Conservation (phyloP, 1,284 basidiomycete genomes). For the Fomitiporia mediterranea region DNA sequence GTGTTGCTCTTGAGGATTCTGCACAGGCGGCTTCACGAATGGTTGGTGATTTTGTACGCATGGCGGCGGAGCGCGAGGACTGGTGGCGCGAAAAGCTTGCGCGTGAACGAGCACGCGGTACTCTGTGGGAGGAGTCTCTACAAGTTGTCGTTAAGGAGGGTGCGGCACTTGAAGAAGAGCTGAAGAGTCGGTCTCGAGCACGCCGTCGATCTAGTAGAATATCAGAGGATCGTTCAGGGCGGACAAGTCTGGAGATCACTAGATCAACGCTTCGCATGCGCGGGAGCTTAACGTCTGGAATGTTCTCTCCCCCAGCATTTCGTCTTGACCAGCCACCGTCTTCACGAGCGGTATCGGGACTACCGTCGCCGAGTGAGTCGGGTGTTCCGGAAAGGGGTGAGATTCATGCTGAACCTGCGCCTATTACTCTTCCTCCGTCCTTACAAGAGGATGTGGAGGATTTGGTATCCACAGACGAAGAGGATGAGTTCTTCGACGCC, state of each 20-base stretch:
- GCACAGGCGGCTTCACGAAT: slow-evolving; percentile 55
- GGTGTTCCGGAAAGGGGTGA: slow-evolving; percentile 1
- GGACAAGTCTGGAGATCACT: slow-evolving; percentile 1
- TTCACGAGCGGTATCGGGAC: not conserved
- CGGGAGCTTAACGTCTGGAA: not conserved
- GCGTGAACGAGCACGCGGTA: slow-evolving; percentile 60
- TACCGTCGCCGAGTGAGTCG: not conserved
- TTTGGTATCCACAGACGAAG: slow-evolving; percentile 72
- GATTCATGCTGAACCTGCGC: slow-evolving; percentile 13
- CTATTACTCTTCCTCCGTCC: slow-evolving; percentile 8
- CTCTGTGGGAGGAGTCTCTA: slow-evolving; percentile 92
- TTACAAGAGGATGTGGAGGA: slow-evolving; percentile 33
- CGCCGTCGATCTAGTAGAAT: slow-evolving; percentile 55
- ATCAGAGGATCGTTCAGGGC: not conserved
- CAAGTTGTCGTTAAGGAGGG: slow-evolving; percentile 84
- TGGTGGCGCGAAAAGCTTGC: slow-evolving; percentile 67
- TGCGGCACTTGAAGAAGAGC: slow-evolving; percentile 78
- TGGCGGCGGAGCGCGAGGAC: slow-evolving; percentile 77
- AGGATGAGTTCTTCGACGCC: slow-evolving; percentile 98
- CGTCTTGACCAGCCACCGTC: slow-evolving; percentile 12
- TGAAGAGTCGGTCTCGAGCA: slow-evolving; percentile 43
- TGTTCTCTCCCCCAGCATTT: not conserved
- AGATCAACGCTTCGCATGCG: slow-evolving; percentile 12
- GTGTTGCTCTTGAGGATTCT: slow-evolving; percentile 60
- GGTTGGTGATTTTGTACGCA: slow-evolving; percentile 66